These are phyloP conservation scores for Aegilops speltoides DNA, from an alignment of 176 grass and related monocot genomes.

Conservation along the genomic window DNA sequence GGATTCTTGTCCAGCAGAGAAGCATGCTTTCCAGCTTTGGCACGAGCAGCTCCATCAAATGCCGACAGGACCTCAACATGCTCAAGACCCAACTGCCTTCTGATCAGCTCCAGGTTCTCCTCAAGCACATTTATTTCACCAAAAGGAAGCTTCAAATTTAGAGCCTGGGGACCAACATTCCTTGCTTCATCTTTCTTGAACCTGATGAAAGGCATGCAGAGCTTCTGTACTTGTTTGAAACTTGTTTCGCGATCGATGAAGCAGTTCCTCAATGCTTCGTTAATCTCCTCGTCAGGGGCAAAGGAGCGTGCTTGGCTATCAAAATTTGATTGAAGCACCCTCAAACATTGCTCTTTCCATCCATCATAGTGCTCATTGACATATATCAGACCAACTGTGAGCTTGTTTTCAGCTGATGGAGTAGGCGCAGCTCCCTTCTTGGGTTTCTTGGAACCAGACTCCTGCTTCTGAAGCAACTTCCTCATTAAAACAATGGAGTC, in stretches of 20 bases:
- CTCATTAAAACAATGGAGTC: constrained; percentile 70
- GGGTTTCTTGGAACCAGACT: constrained; percentile 65
- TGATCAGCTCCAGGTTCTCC: constrained; percentile 67
- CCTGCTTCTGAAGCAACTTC: constrained; percentile 76
- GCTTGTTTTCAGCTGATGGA: constrained; percentile 42
- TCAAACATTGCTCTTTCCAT: constrained; percentile 77
- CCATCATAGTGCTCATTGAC: constrained; percentile 72
- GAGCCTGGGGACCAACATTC: constrained; percentile 45
- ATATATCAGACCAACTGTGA: constrained; percentile 56
- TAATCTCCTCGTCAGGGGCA: constrained; percentile 61
- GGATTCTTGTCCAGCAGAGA: constrained; percentile 51
- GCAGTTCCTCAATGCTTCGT: constrained; percentile 47
- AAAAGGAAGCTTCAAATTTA: constrained; percentile 71
- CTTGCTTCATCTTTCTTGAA: constrained; percentile 68
- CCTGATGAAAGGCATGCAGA: constrained; percentile 80
- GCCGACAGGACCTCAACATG: constrained; percentile 51
- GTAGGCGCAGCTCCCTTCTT: constrained; percentile 57
- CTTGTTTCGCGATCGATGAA: constrained; percentile 44
- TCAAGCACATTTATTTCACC: constrained; percentile 59
- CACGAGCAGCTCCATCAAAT: constrained; percentile 28
- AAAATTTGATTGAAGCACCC: constrained; percentile 60
- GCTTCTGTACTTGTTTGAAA: constrained; percentile 73
- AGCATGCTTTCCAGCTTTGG: constrained; percentile 39
- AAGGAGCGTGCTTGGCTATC: constrained; percentile 43
- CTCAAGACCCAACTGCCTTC: constrained; percentile 60